These are phyloP conservation scores for Bipolaris sorokiniana DNA, from an alignment of 2,329 filamentous ascomycete genomes.

Conservation along the genomic window DNA sequence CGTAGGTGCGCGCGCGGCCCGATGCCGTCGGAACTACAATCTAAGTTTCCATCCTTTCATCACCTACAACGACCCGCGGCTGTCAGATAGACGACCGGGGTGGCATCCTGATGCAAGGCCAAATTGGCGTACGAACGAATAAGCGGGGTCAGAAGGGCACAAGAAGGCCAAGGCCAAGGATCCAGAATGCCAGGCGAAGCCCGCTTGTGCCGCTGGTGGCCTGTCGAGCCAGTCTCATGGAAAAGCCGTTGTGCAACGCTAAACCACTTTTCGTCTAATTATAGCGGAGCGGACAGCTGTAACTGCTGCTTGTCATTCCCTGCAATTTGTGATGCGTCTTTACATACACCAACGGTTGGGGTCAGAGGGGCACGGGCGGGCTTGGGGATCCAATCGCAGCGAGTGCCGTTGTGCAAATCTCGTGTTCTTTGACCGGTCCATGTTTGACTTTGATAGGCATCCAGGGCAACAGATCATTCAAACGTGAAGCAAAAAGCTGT, in stretches of 20 bases:
- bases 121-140: conserved; percentile 7
- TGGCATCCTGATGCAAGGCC: conserved; percentile 21
- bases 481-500: not conserved
- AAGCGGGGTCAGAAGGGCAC: conserved; percentile 18
- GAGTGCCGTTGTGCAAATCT: not conserved
- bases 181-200: conserved; percentile 8
- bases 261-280: conserved; percentile 11
- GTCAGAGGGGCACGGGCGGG: not conserved
- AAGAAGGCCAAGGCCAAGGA: conserved; percentile 8
- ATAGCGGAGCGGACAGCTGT: conserved; percentile 7
- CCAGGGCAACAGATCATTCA: not conserved
- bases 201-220: conserved; percentile 4
- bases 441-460: not conserved
- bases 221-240: conserved; percentile 17
- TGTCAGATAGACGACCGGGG: conserved; percentile 16
- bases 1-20: conserved; percentile 11
- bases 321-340: not conserved
- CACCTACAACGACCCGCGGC: conserved; percentile 1
- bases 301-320: conserved; percentile 3
- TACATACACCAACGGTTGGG: not conserved
- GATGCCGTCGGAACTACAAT: conserved; percentile 14
- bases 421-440: not conserved
- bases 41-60: conserved; percentile 7
- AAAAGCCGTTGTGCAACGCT: conserved; percentile 30
- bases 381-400: conserved; percentile 3